These are phyloP conservation scores for Verruconis gallopava DNA, from an alignment of 2,329 filamentous ascomycete genomes.

Conservation along the genomic window DNA sequence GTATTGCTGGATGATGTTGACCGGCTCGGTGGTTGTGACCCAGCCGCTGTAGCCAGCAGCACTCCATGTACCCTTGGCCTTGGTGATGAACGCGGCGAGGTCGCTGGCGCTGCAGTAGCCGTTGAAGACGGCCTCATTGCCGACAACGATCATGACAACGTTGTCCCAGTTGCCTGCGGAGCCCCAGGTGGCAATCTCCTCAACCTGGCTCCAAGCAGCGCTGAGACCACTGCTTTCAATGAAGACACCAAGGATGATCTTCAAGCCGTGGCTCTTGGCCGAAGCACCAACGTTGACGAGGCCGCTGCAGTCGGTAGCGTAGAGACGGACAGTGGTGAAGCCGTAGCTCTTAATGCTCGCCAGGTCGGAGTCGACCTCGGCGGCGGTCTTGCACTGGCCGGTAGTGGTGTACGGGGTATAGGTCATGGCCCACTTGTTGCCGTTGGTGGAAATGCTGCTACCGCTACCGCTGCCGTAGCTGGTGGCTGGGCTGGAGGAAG, in stretches of 20 bases:
- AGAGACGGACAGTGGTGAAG: slow-evolving; percentile 62
- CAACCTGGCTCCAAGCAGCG: slow-evolving; percentile 59
- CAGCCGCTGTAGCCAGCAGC: slow-evolving; percentile 56
- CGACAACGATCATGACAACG: slow-evolving; percentile 70
- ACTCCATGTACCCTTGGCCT: slow-evolving; percentile 50
- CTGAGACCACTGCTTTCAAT: slow-evolving; percentile 51
- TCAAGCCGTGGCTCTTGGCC: slow-evolving; percentile 51
- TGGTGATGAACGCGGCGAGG: slow-evolving; percentile 57
- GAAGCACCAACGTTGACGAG: slow-evolving; percentile 63
- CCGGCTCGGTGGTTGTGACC: slow-evolving; percentile 76
- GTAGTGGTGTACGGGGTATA: slow-evolving; percentile 34
- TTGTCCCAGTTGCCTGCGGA: slow-evolving; percentile 60
- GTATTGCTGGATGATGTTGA: slow-evolving; percentile 59
- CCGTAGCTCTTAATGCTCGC: slow-evolving; percentile 29
- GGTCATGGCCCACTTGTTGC: slow-evolving; percentile 35
- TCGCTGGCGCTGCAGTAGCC: slow-evolving; percentile 49
- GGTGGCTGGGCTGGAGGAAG: slow-evolving; percentile 3
- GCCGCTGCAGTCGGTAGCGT: slow-evolving; percentile 82
- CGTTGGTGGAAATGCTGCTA: slow-evolving; percentile 24
- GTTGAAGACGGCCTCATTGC: slow-evolving; percentile 83
- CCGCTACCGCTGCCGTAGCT: slow-evolving; percentile 13
- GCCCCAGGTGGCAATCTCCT: slow-evolving; percentile 57
- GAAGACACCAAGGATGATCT: slow-evolving; percentile 80
- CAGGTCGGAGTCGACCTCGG: slow-evolving; percentile 29
- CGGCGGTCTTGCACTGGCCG: slow-evolving; percentile 30